A percentile compares a stretch with the other conserved stretches of the same genome.
Evolutionary conservation across 208 protist species (phyloP).

Genomic region (Wallacemonas sp.): DNA sequence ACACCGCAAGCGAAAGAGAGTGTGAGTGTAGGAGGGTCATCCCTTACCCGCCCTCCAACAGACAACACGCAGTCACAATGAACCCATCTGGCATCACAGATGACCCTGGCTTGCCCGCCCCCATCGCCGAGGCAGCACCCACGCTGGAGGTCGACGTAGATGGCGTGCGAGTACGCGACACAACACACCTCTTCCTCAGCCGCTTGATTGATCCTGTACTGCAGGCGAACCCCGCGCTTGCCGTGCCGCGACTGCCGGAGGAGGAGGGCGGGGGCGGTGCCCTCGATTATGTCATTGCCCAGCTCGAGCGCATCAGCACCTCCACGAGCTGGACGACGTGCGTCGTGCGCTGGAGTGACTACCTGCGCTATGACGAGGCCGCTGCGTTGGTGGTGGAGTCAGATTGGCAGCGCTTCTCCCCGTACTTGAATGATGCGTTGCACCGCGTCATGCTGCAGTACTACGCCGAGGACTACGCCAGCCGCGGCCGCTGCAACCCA

Average conservation of each 20-base stretch:
- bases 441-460: conserved; percentile 80
- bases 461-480: conserved; percentile 80
- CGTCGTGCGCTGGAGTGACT: conserved; percentile 79
- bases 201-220: conserved; percentile 71
- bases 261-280: conserved; percentile 8
- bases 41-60: too few relatives aligned
- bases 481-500: conserved; percentile 67
- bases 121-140: conserved; percentile 39
- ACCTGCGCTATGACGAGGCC: conserved; percentile 74
- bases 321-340: conserved; percentile 76
- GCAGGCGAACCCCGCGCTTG: conserved; percentile 17
- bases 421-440: conserved; percentile 73
- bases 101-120: conserved; percentile 51
- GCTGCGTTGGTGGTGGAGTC: conserved; percentile 71
- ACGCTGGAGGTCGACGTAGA: conserved; percentile 72
- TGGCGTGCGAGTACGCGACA: conserved; percentile 72
- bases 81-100: conserved; percentile 47
- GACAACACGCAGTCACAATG: too few relatives aligned
- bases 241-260: conserved; percentile 7
- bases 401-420: conserved; percentile 79
- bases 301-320: conserved; percentile 85
- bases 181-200: conserved; percentile 75
- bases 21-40: neutral
- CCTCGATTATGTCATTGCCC: conserved; percentile 59
- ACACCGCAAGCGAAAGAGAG: too few relatives aligned